Percentiles rank a stretch among this genome's conserved stretches.
Conservation (phyloP, 2,329 filamentous ascomycete species). For the Lachnellula cervina region DNA sequence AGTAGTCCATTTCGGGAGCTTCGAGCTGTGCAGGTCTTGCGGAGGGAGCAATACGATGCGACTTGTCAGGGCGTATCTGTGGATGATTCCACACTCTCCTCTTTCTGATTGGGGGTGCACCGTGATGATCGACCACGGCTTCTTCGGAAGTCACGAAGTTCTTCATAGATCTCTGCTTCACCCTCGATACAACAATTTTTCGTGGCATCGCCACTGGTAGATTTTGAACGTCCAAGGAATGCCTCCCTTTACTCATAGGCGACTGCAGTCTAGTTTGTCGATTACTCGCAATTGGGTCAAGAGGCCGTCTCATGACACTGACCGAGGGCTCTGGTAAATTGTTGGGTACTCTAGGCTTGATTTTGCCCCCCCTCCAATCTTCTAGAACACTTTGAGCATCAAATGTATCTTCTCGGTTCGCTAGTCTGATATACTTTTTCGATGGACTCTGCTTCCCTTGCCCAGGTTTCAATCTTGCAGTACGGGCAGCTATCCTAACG, state of each 20-base stretch:
- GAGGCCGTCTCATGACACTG: constrained; percentile 1
- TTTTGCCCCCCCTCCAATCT: constrained; percentile 46
- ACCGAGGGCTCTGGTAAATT: neutral
- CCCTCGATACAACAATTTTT: constrained; percentile 19
- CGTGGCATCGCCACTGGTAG: constrained; percentile 2
- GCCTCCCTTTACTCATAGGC: neutral
- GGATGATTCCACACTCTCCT: neutral
- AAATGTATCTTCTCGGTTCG: constrained; percentile 54
- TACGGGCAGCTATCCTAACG: constrained; percentile 56
- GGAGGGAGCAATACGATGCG: neutral
- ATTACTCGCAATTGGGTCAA: constrained; percentile 20
- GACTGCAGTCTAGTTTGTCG: constrained; percentile 15
- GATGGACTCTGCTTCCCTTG: constrained; percentile 52
- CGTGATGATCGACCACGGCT: neutral
- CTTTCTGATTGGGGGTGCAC: neutral
- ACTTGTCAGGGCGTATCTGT: constrained; percentile 18
- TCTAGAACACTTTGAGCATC: constrained; percentile 50
- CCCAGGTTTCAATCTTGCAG: constrained; percentile 42
- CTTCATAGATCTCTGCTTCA: constrained; percentile 25
- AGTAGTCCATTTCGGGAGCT: constrained; percentile 36
- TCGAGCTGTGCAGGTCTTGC: constrained; percentile 53
- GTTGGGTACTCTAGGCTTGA: constrained; percentile 14
- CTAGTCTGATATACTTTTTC: constrained; percentile 55
- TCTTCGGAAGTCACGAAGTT: constrained; percentile 29
- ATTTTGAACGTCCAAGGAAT: neutral